Conservation (phyloP, 192 early-diverging fungal genomes). For the Coemansia sp. region DNA sequence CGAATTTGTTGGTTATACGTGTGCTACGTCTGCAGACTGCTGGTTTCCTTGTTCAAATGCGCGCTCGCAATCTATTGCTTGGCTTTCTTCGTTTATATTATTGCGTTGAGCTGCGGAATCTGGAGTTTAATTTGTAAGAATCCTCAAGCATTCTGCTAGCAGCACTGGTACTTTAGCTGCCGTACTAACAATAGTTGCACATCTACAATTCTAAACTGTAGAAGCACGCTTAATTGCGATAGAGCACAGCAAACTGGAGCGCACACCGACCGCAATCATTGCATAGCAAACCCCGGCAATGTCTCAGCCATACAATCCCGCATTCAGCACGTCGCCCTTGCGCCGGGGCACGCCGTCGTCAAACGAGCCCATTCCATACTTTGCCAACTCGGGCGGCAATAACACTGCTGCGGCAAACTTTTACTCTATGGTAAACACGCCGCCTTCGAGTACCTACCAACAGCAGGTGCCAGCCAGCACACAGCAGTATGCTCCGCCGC, state of each 20-base stretch:
- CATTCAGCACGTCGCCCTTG: slow-evolving; percentile 19
- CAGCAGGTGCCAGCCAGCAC: neutral
- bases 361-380: slow-evolving; percentile 47
- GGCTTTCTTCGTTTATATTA: neutral
- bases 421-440: slow-evolving; percentile 15
- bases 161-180: neutral
- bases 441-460: neutral
- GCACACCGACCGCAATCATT: neutral
- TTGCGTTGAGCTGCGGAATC: neutral
- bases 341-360: slow-evolving; percentile 48
- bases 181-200: neutral
- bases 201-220: neutral
- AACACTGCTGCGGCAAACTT: slow-evolving; percentile 8
- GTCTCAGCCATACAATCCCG: slow-evolving; percentile 4
- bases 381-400: slow-evolving; percentile 14
- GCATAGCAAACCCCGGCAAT: neutral
- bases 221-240: neutral
- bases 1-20: neutral
- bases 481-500: slow-evolving; percentile 5
- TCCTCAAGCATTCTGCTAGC: neutral
- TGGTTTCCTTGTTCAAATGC: neutral
- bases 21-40: slow-evolving; percentile 6
- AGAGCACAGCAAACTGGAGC: neutral
- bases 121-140: neutral
- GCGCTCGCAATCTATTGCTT: neutral